Evolutionary conservation across 495 filamentous ascomycete genomes (phyloP), one percentile per base, ranked within the genome.

Genomic region (Pyrenopolyporus hunteri): DNA sequence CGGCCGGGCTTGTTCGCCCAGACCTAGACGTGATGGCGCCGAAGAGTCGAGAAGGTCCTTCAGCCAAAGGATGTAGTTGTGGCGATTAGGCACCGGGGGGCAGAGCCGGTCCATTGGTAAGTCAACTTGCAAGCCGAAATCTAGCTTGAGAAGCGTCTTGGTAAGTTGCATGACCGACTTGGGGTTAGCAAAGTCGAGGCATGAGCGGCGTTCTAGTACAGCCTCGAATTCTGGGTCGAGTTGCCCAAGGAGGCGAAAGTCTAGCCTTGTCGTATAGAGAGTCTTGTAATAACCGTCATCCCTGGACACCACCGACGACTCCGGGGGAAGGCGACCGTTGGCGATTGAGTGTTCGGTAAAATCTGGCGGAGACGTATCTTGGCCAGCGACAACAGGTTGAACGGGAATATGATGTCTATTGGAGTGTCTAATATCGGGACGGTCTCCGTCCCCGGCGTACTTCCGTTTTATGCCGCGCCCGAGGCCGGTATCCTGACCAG

Each of bases 1-100:
- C 31, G 82, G 70, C 54, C 85, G 74, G 1, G 66, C 64, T 1
- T 68, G 64, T 16, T 55, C 62, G 10, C 25, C 28, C 6, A 16
- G n/a, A 11, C 50, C 45, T 2, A 78, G 58, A 9, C 75, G 73
- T 52, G 89, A 83, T 54, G 88, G 87, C 6, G 70, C 72, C 0
- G 89, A 91, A 0, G 87, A 88, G 62, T 97, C 92, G 25, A 98
- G 75, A 0, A 98, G 80, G 17, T 85, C 85, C 69, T 97, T 90
- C 3, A 98, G 77, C 92, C 92, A 98, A 4, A 92, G 76, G 46
- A 98, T 85, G 68, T 98, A 98, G 64, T 95, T 95, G 55, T 93
- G 83, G 65, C 89, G 81, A 51, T 91, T 93, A 4, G 89, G 87
- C 2, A 93, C 89, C 17, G 94, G 91, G n/a, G 94, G 94, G 66